Evolutionary conservation across 2,329 filamentous ascomycete genomes (phyloP).

Genomic region (Incumbomyces delicatus): DNA sequence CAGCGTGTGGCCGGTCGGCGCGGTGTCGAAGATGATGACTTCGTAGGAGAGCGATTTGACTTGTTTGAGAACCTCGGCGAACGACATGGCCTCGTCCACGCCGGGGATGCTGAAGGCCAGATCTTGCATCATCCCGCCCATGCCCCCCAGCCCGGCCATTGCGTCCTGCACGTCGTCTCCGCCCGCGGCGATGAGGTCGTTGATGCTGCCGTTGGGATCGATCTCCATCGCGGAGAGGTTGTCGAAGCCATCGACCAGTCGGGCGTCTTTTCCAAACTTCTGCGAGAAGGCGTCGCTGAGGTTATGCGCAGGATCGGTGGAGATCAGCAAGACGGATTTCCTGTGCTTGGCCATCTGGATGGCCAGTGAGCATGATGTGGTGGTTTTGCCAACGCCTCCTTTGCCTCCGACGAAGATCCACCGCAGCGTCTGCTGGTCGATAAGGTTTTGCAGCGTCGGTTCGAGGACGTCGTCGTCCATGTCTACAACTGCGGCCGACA

Average conservation of each 20-base stretch:
- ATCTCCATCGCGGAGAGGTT: slow-evolving; percentile 99
- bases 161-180: slow-evolving; percentile 63
- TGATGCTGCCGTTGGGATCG: slow-evolving; percentile 94
- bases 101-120: slow-evolving; percentile 94
- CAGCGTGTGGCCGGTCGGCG: slow-evolving; percentile 92
- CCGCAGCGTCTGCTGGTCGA: slow-evolving; percentile 88
- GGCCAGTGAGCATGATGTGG: slow-evolving; percentile 95
- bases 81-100: slow-evolving; percentile 99
- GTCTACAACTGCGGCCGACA: slow-evolving; percentile 32
- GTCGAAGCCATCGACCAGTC: slow-evolving; percentile 79
- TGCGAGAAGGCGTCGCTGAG: slow-evolving; percentile 95
- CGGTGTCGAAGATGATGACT: slow-evolving; percentile 98
- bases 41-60: slow-evolving; percentile 98
- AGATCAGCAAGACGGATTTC: slow-evolving; percentile 93
- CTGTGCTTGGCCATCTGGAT: slow-evolving; percentile 94
- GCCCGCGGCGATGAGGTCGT: slow-evolving; percentile 75
- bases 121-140: slow-evolving; percentile 98
- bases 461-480: slow-evolving; percentile 67
- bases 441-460: slow-evolving; percentile 84
- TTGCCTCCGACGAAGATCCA: slow-evolving; percentile 99
- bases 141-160: slow-evolving; percentile 55
- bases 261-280: slow-evolving; percentile 98
- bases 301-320: slow-evolving; percentile 96
- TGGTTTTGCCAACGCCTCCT: slow-evolving; percentile 97
- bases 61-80: slow-evolving; percentile 97